Conservation (phyloP, 2,329 filamentous ascomycete genomes). For the Ascochyta clinopodiicola region DNA sequence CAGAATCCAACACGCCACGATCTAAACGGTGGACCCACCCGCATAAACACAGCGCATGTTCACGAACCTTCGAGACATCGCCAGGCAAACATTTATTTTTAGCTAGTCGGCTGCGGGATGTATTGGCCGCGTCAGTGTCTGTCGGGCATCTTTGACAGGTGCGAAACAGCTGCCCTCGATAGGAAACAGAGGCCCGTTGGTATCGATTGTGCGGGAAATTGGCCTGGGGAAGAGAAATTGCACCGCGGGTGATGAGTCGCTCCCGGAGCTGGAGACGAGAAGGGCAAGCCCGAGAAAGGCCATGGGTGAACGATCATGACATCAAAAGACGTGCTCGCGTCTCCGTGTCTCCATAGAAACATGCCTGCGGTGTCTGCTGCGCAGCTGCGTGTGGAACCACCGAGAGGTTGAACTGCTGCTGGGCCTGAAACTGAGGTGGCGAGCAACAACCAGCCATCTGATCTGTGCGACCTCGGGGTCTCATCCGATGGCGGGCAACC, state of each 20-base stretch:
- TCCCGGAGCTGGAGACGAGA: constrained; percentile 12
- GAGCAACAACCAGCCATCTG: constrained; percentile 9
- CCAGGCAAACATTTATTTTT: constrained; percentile 15
- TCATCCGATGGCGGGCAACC: background rate
- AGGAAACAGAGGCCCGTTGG: background rate
- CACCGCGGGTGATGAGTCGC: constrained; percentile 13
- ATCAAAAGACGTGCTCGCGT: constrained; percentile 14
- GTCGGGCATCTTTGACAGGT: constrained; percentile 1
- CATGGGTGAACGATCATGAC: constrained; percentile 11
- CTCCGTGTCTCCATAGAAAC: constrained; percentile 21
- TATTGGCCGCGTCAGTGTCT: constrained; percentile 15
- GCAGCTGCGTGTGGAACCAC: constrained; percentile 13
- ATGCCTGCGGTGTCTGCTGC: constrained; percentile 12
- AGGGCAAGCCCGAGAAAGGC: constrained; percentile 12
- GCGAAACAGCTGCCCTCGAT: background rate
- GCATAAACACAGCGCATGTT: constrained; percentile 5
- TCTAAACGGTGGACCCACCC: constrained; percentile 14
- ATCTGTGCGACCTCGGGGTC: background rate
- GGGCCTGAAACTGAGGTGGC: constrained; percentile 13
- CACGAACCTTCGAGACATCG: constrained; percentile 17
- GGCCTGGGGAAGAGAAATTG: constrained; percentile 18
- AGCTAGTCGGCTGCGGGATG: constrained; percentile 7
- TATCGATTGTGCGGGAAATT: constrained; percentile 11
- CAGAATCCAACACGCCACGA: constrained; percentile 10
- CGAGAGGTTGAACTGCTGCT: constrained; percentile 5